phyloP scores from a whole-genome alignment of 495 filamentous ascomycete species.

The Penicillium coffeae region DNA sequence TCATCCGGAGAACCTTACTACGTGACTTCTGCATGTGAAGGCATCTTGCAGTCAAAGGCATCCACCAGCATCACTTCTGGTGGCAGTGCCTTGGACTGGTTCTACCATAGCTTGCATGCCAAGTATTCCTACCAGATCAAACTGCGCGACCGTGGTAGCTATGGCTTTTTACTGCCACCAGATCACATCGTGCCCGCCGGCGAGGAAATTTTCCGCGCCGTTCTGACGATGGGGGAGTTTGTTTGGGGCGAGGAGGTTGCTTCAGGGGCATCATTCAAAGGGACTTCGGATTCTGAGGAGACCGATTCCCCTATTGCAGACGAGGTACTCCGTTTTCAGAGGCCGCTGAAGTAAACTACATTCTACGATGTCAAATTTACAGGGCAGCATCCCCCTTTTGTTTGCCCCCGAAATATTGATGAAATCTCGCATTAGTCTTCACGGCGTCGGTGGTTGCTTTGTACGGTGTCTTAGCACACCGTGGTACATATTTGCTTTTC shows the following conservation, averaged over 20 bases:
- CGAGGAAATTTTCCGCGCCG: slow-evolving; percentile 75
- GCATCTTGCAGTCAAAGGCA: slow-evolving; percentile 48
- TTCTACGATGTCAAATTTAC: too few species aligned
- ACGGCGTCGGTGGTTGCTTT: slow-evolving; percentile 2
- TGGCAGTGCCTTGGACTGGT: slow-evolving; percentile 91
- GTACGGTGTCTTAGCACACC: neutral
- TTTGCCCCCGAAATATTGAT: too few species aligned
- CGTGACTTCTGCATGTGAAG: slow-evolving; percentile 84
- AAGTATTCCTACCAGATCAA: slow-evolving; percentile 91
- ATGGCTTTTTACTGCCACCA: slow-evolving; percentile 85
- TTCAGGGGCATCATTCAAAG: neutral
- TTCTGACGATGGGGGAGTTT: slow-evolving; percentile 78
- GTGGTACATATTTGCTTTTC: slow-evolving; percentile 3
- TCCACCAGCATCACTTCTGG: slow-evolving; percentile 54
- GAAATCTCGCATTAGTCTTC: slow-evolving; percentile 8
- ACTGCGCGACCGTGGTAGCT: slow-evolving; percentile 87
- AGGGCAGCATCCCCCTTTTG: too few species aligned
- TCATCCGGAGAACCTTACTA: slow-evolving; percentile 72
- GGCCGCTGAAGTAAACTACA: neutral
- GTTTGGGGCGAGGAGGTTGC: slow-evolving; percentile 43
- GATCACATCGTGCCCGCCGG: slow-evolving; percentile 89
- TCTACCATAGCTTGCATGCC: slow-evolving; percentile 85
- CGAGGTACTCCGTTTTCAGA: neutral
- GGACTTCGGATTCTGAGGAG: neutral
- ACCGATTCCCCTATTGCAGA: neutral